Percentiles rank a stretch among this genome's conserved stretches.
phyloP scores from a whole-genome alignment of 495 filamentous ascomycete genomes.

The Penicillium arizonense region DNA sequence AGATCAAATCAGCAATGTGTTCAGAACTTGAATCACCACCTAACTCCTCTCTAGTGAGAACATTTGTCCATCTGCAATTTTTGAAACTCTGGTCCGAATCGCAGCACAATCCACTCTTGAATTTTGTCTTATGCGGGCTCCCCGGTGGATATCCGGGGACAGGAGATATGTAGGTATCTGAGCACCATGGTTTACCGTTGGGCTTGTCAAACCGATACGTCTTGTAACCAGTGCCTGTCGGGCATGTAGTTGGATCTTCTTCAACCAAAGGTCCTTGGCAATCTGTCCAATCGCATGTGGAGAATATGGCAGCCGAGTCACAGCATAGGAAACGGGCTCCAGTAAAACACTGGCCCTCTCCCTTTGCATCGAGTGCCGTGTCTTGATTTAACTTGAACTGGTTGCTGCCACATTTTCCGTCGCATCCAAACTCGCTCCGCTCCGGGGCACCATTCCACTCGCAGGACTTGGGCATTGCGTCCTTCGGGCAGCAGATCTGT shows the following conservation, averaged over 20 bases:
- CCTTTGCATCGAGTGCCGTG: conserved; percentile 19
- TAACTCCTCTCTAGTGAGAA: no score
- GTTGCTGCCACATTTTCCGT: conserved; percentile 16
- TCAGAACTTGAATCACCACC: no score
- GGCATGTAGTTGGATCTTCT: background rate
- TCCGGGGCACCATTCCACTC: conserved; percentile 26
- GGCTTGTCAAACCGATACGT: background rate
- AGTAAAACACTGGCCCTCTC: conserved; percentile 19
- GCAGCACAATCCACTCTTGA: no score
- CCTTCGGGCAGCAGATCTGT: conserved; percentile 34
- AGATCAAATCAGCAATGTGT: background rate
- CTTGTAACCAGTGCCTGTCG: background rate
- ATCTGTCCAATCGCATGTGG: background rate
- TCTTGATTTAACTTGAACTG: conserved; percentile 30
- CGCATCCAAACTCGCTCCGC: conserved; percentile 23
- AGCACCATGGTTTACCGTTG: background rate
- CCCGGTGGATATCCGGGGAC: no score
- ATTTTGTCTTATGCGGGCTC: no score
- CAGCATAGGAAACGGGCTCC: conserved; percentile 27
- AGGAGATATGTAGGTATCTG: background rate
- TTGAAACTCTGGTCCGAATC: background rate
- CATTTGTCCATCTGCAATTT: background rate
- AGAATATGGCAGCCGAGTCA: conserved; percentile 19
- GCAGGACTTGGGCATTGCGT: conserved; percentile 31
- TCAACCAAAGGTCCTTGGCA: background rate